phyloP scores from a whole-genome alignment of 306 rosid genomes.

The Sindora glabra region DNA sequence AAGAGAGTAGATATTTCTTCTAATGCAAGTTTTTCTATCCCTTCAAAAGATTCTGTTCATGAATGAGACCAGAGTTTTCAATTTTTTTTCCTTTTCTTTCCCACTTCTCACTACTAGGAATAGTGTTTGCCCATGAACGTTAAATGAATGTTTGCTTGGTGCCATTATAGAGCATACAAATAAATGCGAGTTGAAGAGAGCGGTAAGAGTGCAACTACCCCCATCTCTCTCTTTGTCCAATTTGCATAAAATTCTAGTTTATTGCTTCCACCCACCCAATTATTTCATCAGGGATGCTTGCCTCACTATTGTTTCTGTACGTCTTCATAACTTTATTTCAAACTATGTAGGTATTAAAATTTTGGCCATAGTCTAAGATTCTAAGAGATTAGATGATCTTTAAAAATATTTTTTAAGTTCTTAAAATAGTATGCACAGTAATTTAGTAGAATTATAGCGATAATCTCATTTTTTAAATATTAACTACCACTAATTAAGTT shows the following conservation, averaged over 20 bases:
- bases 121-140: constrained; percentile 50
- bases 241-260: constrained; percentile 31
- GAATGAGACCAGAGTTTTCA: background rate
- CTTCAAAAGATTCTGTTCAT: constrained; percentile 31
- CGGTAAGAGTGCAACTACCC: constrained; percentile 58
- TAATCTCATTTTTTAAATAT: no score
- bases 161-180: constrained; percentile 25
- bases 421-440: no score
- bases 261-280: constrained; percentile 58
- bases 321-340: no score
- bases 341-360: no score
- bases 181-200: constrained; percentile 48
- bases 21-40: constrained; percentile 7
- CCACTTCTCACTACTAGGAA: constrained; percentile 15
- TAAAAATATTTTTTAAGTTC: no score
- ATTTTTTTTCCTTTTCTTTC: background rate
- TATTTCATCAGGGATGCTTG: constrained; percentile 9
- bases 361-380: no score
- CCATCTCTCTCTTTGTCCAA: constrained; percentile 31
- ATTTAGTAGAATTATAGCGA: no score
- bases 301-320: constrained; percentile 5
- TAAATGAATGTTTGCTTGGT: constrained; percentile 84
- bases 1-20: constrained; percentile 8
- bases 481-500: no score
- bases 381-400: no score